phyloP scores from a whole-genome alignment of 768 basidiomycete species.

The Boletus eberwhitei region DNA sequence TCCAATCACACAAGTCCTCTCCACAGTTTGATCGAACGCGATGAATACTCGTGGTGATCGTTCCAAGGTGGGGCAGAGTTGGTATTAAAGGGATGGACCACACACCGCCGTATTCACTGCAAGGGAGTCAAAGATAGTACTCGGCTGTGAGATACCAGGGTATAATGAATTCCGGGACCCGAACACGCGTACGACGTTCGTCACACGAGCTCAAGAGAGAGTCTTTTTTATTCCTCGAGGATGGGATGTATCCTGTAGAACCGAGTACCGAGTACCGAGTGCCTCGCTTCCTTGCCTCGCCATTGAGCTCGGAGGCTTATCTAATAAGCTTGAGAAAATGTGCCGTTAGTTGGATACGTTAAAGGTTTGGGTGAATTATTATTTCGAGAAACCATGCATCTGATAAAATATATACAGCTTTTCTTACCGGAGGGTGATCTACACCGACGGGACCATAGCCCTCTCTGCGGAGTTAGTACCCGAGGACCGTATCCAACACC shows the following conservation, averaged over 20 bases:
- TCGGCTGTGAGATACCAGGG: too few relatives aligned
- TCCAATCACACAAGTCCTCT: background rate
- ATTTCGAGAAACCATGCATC: constrained; percentile 17
- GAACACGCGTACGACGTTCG: constrained; percentile 9
- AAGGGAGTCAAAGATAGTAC: background rate
- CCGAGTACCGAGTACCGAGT: constrained; percentile 3
- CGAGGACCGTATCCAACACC: constrained; percentile 30
- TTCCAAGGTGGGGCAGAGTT: too few relatives aligned
- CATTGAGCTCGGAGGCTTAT: constrained; percentile 31
- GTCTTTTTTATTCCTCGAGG: background rate
- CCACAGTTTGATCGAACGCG: background rate
- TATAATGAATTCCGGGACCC: constrained; percentile 20
- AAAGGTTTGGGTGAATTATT: constrained; percentile 23
- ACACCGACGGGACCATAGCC: constrained; percentile 30
- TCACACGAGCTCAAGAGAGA: background rate
- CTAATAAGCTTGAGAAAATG: constrained; percentile 26
- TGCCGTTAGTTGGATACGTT: constrained; percentile 7
- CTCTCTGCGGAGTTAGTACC: constrained; percentile 32
- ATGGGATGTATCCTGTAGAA: background rate
- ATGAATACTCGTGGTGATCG: too few relatives aligned
- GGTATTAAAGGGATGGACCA: constrained; percentile 4
- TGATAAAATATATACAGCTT: too few relatives aligned
- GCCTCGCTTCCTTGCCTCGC: constrained; percentile 1
- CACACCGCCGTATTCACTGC: too few relatives aligned
- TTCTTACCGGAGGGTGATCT: background rate